Evolutionary conservation across 441 rosid species (phyloP), one percentile per base, ranked within the genome.

Genomic region (Daphne laureola): DNA sequence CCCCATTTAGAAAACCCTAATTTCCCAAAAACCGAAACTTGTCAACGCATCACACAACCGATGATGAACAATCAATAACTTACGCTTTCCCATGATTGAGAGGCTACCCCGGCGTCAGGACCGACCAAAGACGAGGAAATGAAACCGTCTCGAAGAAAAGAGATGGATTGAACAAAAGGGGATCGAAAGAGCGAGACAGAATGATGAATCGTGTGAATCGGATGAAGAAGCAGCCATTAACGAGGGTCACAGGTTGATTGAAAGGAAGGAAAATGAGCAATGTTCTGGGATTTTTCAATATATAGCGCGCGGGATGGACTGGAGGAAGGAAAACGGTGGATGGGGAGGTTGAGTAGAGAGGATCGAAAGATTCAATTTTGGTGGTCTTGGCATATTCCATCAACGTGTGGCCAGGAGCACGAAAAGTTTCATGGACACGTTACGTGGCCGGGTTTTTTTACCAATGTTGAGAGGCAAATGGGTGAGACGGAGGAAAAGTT

Each of bases 21-120:
- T 23, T 40, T 15, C 13, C 13, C 25, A 11, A 40, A 48, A 45
- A 35, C 3, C 2, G 2, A 21, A 21, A 21, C 25, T 21, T 21
- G 3, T 21, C 25, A 21, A 21, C 3, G 25, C 25, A 21, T 16
- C 46, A 14, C 16, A 36, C 1, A 35, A 43, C 2, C 17, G 49
- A 58, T 49, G 12, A 26, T 43, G 2, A 11, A 35, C 42, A 42
- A 26, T 7, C 26, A 49, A 41, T 12, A 66, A 70, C 81, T 76
- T 71, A 88, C 94, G 86, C 58, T 69, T 85, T 55, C 95, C 93
- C 97, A 89, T 86, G 61, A 47, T 64, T 57, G 55, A n/a, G 47
- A 54, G 27, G 59, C 62, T 53, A 46, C 11, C 53, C 49, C 17
- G 16, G 23, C 12, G 43, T 61, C 66, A 63, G 54, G 50, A 72